Evolutionary conservation across 176 grass and related monocot species (phyloP).

Genomic region (Aegilops bicornis): DNA sequence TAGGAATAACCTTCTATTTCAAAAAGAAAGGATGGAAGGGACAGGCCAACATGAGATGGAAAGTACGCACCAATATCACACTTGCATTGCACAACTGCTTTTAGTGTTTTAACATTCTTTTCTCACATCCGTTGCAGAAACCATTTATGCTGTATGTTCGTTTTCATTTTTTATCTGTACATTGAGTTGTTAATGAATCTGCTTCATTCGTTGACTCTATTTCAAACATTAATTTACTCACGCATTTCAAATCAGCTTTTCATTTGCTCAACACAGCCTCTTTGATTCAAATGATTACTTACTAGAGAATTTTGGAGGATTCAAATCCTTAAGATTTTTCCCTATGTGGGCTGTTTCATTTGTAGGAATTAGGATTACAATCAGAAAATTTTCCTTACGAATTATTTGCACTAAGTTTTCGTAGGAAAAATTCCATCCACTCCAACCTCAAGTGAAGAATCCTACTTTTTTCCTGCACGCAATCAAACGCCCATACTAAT

Average conservation of each 20-base stretch:
- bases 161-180: neutral
- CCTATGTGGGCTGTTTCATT: too few species aligned
- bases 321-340: too few species aligned
- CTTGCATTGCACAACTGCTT: neutral
- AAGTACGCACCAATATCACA: neutral
- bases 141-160: neutral
- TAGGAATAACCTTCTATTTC: neutral
- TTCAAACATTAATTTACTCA: neutral
- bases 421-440: too few species aligned
- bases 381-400: too few species aligned
- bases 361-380: too few species aligned
- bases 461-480: too few species aligned
- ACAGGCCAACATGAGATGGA: neutral
- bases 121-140: neutral
- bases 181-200: neutral
- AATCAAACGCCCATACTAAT: too few species aligned
- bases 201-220: too few species aligned
- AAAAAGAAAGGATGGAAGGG: neutral
- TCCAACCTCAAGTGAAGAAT: too few species aligned
- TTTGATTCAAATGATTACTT: too few species aligned
- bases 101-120: slow-evolving; percentile 11
- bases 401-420: too few species aligned
- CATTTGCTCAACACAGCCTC: neutral
- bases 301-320: too few species aligned
- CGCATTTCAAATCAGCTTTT: neutral